Evolutionary conservation across 805 yeast species (phyloP).

Genomic region (Barnettozyma sucrosica): DNA sequence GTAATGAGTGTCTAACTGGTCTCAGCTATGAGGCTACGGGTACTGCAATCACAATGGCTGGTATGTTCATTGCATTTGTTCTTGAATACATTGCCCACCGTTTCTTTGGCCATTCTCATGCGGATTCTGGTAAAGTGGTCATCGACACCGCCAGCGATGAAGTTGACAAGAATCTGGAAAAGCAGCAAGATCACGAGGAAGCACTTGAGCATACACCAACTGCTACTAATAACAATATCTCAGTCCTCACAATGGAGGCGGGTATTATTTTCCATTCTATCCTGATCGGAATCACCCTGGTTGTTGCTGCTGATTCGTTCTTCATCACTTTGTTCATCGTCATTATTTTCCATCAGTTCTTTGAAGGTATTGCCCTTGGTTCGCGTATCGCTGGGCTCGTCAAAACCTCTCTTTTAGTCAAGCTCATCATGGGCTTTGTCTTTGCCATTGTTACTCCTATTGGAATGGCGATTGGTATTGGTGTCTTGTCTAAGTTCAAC

Average conservation of each 20-base stretch:
- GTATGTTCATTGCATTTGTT: slow-evolving; percentile 15
- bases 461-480: slow-evolving; percentile 72
- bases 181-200: slow-evolving; percentile 2
- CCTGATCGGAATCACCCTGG: slow-evolving; percentile 69
- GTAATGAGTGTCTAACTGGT: slow-evolving; percentile 15
- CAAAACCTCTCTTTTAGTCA: slow-evolving; percentile 34
- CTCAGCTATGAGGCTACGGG: slow-evolving; percentile 16
- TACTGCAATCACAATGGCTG: slow-evolving; percentile 18
- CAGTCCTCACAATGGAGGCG: slow-evolving; percentile 56
- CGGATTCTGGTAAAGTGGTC: not conserved
- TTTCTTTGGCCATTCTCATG: slow-evolving; percentile 1
- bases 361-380: slow-evolving; percentile 84
- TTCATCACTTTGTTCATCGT: slow-evolving; percentile 64
- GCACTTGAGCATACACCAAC: not conserved
- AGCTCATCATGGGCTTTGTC: slow-evolving; percentile 44
- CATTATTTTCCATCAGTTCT: slow-evolving; percentile 63
- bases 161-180: not conserved
- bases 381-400: slow-evolving; percentile 54
- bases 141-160: not conserved
- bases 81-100: slow-evolving; percentile 15
- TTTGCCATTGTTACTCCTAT: slow-evolving; percentile 61
- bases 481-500: slow-evolving; percentile 55
- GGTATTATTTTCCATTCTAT: slow-evolving; percentile 79
- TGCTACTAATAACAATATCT: slow-evolving; percentile 1
- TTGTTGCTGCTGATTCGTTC: slow-evolving; percentile 64